Evolutionary conservation across 2,329 filamentous ascomycete genomes (phyloP).

Genomic region (Paraphaeosphaeria sporulosa): DNA sequence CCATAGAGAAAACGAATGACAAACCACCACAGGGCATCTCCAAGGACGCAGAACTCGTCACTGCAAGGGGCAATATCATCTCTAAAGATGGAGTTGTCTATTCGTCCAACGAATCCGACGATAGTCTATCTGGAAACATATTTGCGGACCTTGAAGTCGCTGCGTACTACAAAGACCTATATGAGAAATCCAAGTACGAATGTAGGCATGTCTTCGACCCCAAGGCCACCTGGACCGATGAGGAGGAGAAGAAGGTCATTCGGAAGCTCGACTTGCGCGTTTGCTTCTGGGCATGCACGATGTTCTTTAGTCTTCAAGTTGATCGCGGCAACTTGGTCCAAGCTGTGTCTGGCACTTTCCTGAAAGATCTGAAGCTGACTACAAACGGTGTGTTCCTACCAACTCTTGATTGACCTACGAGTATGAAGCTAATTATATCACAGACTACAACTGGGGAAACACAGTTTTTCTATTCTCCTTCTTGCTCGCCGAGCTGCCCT

Average conservation of each 20-base stretch:
- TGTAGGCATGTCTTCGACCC: slow-evolving; percentile 59
- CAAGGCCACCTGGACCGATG: slow-evolving; percentile 53
- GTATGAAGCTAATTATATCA: slow-evolving; percentile 9
- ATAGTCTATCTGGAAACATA: slow-evolving; percentile 10
- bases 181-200: slow-evolving; percentile 63
- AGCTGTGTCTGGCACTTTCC: slow-evolving; percentile 1
- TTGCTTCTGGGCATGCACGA: slow-evolving; percentile 16
- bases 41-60: slow-evolving; percentile 11
- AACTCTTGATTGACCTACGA: background rate
- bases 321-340: slow-evolving; percentile 13
- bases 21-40: slow-evolving; percentile 4
- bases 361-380: slow-evolving; percentile 4
- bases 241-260: slow-evolving; percentile 50
- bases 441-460: slow-evolving; percentile 30
- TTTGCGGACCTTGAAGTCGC: slow-evolving; percentile 62
- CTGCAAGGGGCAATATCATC: slow-evolving; percentile 10
- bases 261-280: slow-evolving; percentile 12
- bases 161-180: slow-evolving; percentile 62
- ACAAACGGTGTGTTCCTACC: slow-evolving; percentile 1
- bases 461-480: slow-evolving; percentile 78
- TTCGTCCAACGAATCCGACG: slow-evolving; percentile 10
- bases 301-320: slow-evolving; percentile 16
- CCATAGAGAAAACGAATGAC: slow-evolving; percentile 7
- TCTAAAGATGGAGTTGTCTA: slow-evolving; percentile 10
- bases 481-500: slow-evolving; percentile 60